Percentiles rank a stretch among this genome's conserved stretches.
Conservation (phyloP, 139 green algal genomes). For the Picochlorum sp. region DNA sequence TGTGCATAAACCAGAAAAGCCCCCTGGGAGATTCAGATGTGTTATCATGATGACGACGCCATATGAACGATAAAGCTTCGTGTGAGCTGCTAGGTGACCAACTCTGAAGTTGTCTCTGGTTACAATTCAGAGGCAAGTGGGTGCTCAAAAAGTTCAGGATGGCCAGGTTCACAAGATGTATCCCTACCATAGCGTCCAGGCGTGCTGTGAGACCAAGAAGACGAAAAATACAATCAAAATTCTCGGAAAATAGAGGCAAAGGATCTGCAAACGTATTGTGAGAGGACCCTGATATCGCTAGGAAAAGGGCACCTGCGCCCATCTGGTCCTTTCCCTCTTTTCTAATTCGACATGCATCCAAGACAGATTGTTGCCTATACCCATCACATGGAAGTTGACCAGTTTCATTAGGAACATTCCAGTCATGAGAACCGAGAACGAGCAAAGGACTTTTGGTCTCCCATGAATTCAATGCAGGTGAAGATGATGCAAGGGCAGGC, state of each 20-base stretch:
- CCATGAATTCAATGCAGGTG: constrained; percentile 18
- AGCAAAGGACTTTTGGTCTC: constrained; percentile 34
- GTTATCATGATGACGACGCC: not conserved
- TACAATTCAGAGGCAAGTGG: constrained; percentile 25
- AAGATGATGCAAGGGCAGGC: constrained; percentile 21
- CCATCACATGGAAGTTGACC: constrained; percentile 39
- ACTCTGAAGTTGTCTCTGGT: constrained; percentile 12
- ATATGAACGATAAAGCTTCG: constrained; percentile 1
- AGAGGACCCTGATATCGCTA: constrained; percentile 25
- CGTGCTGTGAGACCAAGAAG: constrained; percentile 20
- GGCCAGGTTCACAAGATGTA: constrained; percentile 21
- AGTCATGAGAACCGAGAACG: constrained; percentile 47
- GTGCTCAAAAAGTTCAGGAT: constrained; percentile 29
- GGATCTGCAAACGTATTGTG: constrained; percentile 43
- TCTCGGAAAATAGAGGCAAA: constrained; percentile 18
- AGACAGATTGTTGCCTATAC: constrained; percentile 31
- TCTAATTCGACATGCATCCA: constrained; percentile 28
- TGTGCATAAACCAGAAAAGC: not conserved
- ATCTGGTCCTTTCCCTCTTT: not conserved
- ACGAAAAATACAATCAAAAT: constrained; percentile 15
- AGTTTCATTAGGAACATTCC: constrained; percentile 45
- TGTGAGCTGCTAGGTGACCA: constrained; percentile 12
- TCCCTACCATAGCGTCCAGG: constrained; percentile 33
- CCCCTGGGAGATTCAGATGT: not conserved
- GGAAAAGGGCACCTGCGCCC: constrained; percentile 27